Conservation (phyloP, 805 yeast species). For the Yamadazyma philogaea region DNA sequence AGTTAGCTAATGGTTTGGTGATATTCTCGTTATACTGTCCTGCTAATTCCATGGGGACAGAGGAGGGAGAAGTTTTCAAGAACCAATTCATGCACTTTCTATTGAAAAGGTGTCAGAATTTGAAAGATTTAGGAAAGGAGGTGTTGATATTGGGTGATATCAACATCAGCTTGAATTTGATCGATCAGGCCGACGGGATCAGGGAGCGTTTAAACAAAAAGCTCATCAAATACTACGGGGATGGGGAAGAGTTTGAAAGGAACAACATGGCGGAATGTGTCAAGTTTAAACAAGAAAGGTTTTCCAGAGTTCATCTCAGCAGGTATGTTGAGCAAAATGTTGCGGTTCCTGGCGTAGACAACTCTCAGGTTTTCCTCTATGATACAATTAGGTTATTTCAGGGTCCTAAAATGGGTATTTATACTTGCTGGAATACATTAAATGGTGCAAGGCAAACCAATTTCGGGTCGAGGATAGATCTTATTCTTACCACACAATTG, state of each 20-base stretch:
- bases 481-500: conserved; percentile 46
- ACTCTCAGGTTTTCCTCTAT: conserved; percentile 35
- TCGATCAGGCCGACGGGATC: conserved; percentile 76
- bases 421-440: conserved; percentile 89
- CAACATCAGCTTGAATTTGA: conserved; percentile 73
- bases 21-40: conserved; percentile 80
- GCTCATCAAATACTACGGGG: conserved; percentile 19
- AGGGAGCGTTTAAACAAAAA: conserved; percentile 42
- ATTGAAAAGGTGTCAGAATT: conserved; percentile 56
- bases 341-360: not conserved
- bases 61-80: conserved; percentile 61
- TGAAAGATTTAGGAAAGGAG: conserved; percentile 55
- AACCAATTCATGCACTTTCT: conserved; percentile 55
- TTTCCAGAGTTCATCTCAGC: conserved; percentile 30
- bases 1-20: conserved; percentile 60
- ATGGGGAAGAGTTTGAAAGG: conserved; percentile 14
- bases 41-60: conserved; percentile 75
- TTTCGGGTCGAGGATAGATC: conserved; percentile 85
- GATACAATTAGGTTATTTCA: conserved; percentile 60
- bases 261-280: conserved; percentile 21
- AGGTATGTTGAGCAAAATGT: conserved; percentile 22
- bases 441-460: conserved; percentile 75
- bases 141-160: conserved; percentile 88
- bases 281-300: conserved; percentile 32
- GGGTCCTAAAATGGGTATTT: conserved; percentile 61